Percentiles rank a stretch among this genome's conserved stretches.
Conservation (phyloP, 495 filamentous ascomycete genomes). For the Hypoxylon intermedium region DNA sequence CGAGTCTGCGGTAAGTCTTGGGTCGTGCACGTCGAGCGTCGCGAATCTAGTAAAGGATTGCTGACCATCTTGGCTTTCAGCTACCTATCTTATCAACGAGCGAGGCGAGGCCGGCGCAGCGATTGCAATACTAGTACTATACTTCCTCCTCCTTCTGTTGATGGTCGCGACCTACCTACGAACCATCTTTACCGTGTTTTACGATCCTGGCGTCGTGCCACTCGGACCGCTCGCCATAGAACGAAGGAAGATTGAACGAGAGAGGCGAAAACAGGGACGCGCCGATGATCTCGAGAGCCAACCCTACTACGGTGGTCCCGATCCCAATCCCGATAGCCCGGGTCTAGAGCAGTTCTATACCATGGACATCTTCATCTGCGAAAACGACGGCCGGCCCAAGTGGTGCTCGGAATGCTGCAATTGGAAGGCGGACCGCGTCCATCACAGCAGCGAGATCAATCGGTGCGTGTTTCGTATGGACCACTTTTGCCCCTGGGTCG, state of each 20-base stretch:
- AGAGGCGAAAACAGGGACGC: constrained; percentile 33
- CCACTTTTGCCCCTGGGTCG: constrained; percentile 96
- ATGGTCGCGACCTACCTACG: constrained; percentile 73
- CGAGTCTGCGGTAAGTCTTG: constrained; percentile 50
- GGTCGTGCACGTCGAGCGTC: not conserved
- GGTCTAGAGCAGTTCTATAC: constrained; percentile 70
- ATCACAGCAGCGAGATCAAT: constrained; percentile 82
- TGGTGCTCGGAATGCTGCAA: constrained; percentile 82
- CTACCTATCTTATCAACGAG: constrained; percentile 68
- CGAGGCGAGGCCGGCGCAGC: constrained; percentile 61
- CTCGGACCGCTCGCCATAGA: constrained; percentile 56
- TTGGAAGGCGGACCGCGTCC: constrained; percentile 84
- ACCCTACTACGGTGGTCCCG: constrained; percentile 44
- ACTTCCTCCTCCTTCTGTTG: constrained; percentile 71
- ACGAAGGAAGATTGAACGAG: constrained; percentile 32
- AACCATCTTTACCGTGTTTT: constrained; percentile 66
- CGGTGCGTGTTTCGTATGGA: constrained; percentile 89
- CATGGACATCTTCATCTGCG: constrained; percentile 82
- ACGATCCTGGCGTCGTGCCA: constrained; percentile 74
- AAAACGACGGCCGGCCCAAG: constrained; percentile 75
- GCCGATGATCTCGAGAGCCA: constrained; percentile 50
- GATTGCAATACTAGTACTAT: constrained; percentile 71
- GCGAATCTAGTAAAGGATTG: constrained; percentile 2
- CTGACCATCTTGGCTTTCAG: constrained; percentile 46
- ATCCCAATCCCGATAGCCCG: constrained; percentile 53